A percentile compares a stretch with the other conserved stretches of the same genome.
phyloP scores from a whole-genome alignment of 192 early-diverging fungal species.

The Coemansia sp. region DNA sequence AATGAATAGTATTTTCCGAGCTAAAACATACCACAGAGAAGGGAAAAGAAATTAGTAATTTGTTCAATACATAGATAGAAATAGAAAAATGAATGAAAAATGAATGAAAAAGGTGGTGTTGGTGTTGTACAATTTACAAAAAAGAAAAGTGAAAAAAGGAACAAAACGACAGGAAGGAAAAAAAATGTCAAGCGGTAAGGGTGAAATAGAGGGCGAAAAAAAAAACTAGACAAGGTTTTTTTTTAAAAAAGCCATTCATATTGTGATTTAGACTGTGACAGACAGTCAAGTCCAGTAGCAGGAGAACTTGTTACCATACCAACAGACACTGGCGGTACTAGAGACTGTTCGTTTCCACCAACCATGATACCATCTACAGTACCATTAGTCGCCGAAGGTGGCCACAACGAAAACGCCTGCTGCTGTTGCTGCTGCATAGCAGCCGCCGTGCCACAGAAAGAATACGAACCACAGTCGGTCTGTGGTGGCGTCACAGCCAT shows the following conservation, averaged over 20 bases:
- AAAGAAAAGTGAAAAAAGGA: slow-evolving; percentile 6
- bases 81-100: slow-evolving; percentile 7
- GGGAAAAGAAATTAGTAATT: too few species aligned
- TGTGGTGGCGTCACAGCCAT: slow-evolving; percentile 10
- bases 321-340: too few species aligned
- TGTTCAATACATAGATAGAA: too few species aligned
- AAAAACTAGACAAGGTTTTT: too few species aligned
- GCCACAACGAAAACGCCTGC: neutral
- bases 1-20: too few species aligned
- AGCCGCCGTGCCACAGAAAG: neutral
- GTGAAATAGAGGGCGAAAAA: too few species aligned
- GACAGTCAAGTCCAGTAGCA: slow-evolving; percentile 1
- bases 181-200: too few species aligned
- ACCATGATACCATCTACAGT: slow-evolving; percentile 4
- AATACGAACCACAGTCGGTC: slow-evolving; percentile 4
- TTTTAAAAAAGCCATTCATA: slow-evolving; percentile 1
- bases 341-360: too few species aligned
- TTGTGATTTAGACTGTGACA: slow-evolving; percentile 1
- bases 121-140: slow-evolving; percentile 8
- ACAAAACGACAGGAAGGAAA: neutral
- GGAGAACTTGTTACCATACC: neutral
- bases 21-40: too few species aligned
- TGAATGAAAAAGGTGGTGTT: too few species aligned
- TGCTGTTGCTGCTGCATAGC: neutral
- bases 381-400: neutral